Conservation (phyloP, 495 filamentous ascomycete species). For the Penicillium angulare region DNA sequence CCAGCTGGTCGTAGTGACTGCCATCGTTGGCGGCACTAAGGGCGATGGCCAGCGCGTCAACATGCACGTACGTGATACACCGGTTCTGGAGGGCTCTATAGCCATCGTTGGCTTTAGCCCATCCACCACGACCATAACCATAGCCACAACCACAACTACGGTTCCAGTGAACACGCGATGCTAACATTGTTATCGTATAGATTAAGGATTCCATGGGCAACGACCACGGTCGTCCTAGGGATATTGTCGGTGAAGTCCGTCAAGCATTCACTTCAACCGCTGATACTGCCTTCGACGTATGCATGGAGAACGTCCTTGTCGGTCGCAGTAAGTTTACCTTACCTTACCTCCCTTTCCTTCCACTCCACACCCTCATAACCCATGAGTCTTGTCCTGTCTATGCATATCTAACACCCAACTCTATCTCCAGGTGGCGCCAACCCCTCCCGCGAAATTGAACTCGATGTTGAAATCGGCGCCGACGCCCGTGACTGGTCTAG, state of each 20-base stretch:
- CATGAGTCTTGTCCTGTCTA: conserved; percentile 20
- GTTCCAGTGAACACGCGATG: background rate
- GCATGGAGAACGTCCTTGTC: conserved; percentile 82
- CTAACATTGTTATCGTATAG: conserved; percentile 49
- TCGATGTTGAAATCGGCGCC: conserved; percentile 98
- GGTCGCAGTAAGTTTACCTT: conserved; percentile 54
- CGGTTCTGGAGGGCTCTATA: background rate
- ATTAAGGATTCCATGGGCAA: conserved; percentile 94
- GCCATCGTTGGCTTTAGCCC: too few relatives aligned
- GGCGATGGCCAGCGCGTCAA: conserved; percentile 94
- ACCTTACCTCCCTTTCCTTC: background rate
- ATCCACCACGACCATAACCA: background rate
- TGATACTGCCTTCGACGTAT: conserved; percentile 94
- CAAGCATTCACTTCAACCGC: conserved; percentile 95
- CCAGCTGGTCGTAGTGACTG: conserved; percentile 97
- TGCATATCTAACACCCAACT: too few relatives aligned
- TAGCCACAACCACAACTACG: background rate
- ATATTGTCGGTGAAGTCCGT: conserved; percentile 87
- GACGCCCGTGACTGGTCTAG: conserved; percentile 98
- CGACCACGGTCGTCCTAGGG: conserved; percentile 87
- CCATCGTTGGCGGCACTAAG: conserved; percentile 76
- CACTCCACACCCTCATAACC: background rate
- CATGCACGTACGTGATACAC: conserved; percentile 73
- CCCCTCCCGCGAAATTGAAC: conserved; percentile 78
- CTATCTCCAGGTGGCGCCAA: too few relatives aligned